A percentile compares a stretch with the other conserved stretches of the same genome.
phyloP scores from a whole-genome alignment of 768 basidiomycete species.

The Mycena filopes region DNA sequence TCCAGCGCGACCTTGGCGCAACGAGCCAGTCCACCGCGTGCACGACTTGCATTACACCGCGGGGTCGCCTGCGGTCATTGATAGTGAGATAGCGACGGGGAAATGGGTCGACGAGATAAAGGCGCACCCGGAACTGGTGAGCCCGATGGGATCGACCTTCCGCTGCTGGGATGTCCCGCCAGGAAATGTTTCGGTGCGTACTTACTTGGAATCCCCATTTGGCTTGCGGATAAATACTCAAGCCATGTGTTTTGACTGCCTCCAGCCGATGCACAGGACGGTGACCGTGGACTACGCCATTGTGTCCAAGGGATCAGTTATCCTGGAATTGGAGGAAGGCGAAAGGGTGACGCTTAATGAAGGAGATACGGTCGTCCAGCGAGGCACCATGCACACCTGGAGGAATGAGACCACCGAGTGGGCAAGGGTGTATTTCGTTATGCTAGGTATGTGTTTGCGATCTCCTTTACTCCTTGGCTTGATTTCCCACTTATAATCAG shows the following conservation, averaged over 20 bases:
- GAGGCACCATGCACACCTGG: slow-evolving; percentile 39
- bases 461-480: not conserved
- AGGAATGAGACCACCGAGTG: slow-evolving; percentile 38
- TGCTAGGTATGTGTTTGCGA: slow-evolving; percentile 29
- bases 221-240: too few species aligned
- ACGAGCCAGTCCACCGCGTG: slow-evolving; percentile 1
- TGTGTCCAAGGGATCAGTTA: slow-evolving; percentile 34
- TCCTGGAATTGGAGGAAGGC: slow-evolving; percentile 37
- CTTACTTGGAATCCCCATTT: not conserved
- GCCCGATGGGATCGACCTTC: slow-evolving; percentile 15
- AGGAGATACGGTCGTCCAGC: slow-evolving; percentile 39
- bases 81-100: slow-evolving; percentile 19
- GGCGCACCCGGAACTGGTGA: slow-evolving; percentile 4
- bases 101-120: slow-evolving; percentile 28
- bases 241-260: too few species aligned
- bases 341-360: slow-evolving; percentile 33
- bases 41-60: slow-evolving; percentile 21
- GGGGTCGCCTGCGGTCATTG: slow-evolving; percentile 20
- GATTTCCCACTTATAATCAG: not conserved
- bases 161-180: slow-evolving; percentile 19
- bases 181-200: slow-evolving; percentile 15
- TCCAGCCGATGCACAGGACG: slow-evolving; percentile 36
- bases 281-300: slow-evolving; percentile 39
- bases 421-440: slow-evolving; percentile 38
- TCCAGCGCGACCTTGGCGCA: not conserved